Evolutionary conservation across 805 yeast genomes (phyloP), one percentile per base, ranked within the genome.

Genomic region (Metschnikowia dekortorum): DNA sequence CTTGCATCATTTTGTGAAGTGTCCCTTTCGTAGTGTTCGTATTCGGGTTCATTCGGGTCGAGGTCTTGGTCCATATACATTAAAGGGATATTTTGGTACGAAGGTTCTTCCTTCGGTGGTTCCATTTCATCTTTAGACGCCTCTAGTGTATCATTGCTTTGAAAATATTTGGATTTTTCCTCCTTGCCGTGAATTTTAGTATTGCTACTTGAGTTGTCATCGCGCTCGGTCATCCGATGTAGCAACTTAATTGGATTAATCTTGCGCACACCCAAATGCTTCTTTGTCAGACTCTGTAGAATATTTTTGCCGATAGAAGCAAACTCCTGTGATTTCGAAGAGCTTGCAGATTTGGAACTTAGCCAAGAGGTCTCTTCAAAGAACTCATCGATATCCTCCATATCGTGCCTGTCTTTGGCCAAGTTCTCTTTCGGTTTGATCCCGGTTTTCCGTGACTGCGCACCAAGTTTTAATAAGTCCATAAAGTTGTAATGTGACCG

Each of bases 371-470:
- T 49, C 46, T 82, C 86, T 42, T 73, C 74, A 48, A 84, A 85
- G 63, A 84, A 85, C 49, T 84, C 89, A 55, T 82, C 84, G 13
- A 85, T 61, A 57, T 82, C 85, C 58, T 85, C 91, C 80, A 85
- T 78, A 29, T 84, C 80, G 57, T 81, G 76, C 44, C 75, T 74
- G 62, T 84, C 87, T 56, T 78, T 75, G 39, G 69, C 69, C 32
- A 84, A 66, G 51, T 74, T 70, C 26, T 67, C 66, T 41, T 70
- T 75, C 8, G 79, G 79, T 47, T 67, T 66, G 14, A 83, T 65
- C 6, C 89, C 89, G 0, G 88, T 83, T 60, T 81, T 83, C n/a
- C 91, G 74, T 38, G 89, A 80, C 59, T 72, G 74, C 34, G 74
- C 68, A 1, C 90, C 90, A n/a, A 74, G 71, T 58, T 71, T 75